Percentiles rank a stretch among this genome's conserved stretches.
phyloP scores from a whole-genome alignment of 2,329 filamentous ascomycete genomes.

The Purpureocillium lavendulum region DNA sequence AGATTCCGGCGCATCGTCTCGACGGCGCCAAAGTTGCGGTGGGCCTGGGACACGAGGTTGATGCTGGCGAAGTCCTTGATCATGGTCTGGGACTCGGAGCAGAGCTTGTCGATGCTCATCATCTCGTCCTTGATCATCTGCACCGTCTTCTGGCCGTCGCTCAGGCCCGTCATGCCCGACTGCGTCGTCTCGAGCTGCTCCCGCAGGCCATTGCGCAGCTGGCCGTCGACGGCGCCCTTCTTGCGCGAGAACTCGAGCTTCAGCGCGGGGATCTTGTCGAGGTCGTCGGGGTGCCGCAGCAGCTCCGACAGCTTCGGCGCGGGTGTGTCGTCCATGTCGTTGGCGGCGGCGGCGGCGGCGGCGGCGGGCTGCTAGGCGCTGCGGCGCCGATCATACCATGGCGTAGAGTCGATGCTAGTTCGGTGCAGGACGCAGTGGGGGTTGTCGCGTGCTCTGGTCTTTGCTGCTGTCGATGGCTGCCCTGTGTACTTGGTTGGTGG shows the following conservation, averaged over 20 bases:
- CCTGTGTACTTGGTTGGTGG: too few relatives aligned
- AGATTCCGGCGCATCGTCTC: constrained; percentile 89
- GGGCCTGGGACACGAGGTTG: constrained; percentile 85
- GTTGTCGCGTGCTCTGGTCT: background rate
- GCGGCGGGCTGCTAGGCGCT: constrained; percentile 6
- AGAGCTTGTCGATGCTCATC: constrained; percentile 96
- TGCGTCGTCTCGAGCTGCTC: constrained; percentile 94
- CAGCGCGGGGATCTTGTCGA: constrained; percentile 87
- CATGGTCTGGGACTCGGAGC: constrained; percentile 94
- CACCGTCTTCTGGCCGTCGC: constrained; percentile 84
- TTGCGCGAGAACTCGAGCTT: constrained; percentile 92
- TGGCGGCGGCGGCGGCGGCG: constrained; percentile 3
- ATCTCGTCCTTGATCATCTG: constrained; percentile 95
- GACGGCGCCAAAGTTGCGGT: constrained; percentile 91
- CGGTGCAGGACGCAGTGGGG: background rate
- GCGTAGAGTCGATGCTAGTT: background rate
- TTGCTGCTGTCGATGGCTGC: too few relatives aligned
- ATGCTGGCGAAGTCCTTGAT: constrained; percentile 94
- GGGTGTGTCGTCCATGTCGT: constrained; percentile 46
- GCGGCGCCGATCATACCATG: constrained; percentile 11
- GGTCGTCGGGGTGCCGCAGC: constrained; percentile 88
- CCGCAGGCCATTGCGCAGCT: constrained; percentile 78
- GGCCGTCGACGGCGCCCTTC: constrained; percentile 83
- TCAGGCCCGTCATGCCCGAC: constrained; percentile 80
- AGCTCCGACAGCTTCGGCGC: constrained; percentile 83